Percentiles rank a stretch among this genome's conserved stretches.
These are phyloP conservation scores for Persicaria maculosa DNA, from an alignment of 148 eudicot species.

Conservation along the genomic window DNA sequence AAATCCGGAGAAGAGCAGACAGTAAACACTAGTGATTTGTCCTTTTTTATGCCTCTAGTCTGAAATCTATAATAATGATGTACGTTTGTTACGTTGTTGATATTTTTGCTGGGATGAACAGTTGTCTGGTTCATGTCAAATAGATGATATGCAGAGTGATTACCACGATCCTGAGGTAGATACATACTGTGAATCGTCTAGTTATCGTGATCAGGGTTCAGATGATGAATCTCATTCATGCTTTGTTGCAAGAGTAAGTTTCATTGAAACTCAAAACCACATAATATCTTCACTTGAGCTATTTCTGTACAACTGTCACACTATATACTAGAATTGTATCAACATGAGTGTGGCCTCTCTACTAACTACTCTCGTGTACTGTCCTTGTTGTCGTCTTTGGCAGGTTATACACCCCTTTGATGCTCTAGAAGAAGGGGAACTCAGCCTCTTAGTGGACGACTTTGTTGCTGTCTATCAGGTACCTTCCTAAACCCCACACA, in stretches of 20 bases:
- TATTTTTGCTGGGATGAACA: conserved; percentile 31
- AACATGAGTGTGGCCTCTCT: background rate
- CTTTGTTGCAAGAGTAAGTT: conserved; percentile 61
- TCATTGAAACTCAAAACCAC: background rate
- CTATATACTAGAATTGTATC: background rate
- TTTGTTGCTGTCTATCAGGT: conserved; percentile 65
- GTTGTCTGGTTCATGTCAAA: conserved; percentile 21
- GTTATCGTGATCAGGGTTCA: conserved; percentile 19
- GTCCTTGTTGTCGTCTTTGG: background rate
- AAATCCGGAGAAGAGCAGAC: background rate
- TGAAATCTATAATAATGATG: background rate
- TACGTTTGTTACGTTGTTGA: background rate
- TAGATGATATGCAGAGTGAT: conserved; percentile 24
- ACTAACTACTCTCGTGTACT: background rate
- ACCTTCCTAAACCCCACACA: background rate
- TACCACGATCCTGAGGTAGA: conserved; percentile 17
- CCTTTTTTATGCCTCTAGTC: background rate
- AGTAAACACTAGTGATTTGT: background rate
- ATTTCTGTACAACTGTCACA: no score
- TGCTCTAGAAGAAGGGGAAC: conserved; percentile 71
- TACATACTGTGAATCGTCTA: background rate
- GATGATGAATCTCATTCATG: conserved; percentile 22
- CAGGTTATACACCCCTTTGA: conserved; percentile 76
- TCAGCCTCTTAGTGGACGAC: conserved; percentile 50
- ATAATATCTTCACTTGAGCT: background rate